Conservation (phyloP, 2,329 filamentous ascomycete genomes). For the Sclerotinia borealis region DNA sequence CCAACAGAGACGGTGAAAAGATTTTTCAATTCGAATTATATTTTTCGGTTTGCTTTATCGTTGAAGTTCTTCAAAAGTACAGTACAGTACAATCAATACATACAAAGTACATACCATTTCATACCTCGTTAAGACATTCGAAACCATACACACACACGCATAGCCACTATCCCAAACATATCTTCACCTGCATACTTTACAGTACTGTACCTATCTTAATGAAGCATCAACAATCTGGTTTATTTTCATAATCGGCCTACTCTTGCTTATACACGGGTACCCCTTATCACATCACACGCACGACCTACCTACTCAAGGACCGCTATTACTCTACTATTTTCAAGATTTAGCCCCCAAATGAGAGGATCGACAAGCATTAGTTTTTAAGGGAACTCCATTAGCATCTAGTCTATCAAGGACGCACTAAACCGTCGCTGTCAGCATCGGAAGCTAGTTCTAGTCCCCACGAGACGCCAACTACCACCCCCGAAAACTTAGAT, state of each 20-base stretch:
- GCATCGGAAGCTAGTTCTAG: slow-evolving; percentile 7
- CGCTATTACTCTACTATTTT: background rate
- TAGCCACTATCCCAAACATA: slow-evolving; percentile 1
- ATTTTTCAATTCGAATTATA: background rate
- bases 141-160: background rate
- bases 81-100: background rate
- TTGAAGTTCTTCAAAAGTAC: background rate
- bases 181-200: slow-evolving; percentile 6
- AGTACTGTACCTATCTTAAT: background rate
- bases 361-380: slow-evolving; percentile 4
- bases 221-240: background rate
- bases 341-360: background rate
- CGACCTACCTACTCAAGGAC: slow-evolving; percentile 1
- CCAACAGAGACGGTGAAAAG: background rate
- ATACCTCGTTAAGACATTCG: background rate
- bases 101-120: background rate
- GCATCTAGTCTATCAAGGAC: slow-evolving; percentile 2
- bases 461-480: slow-evolving; percentile 7
- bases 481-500: slow-evolving; percentile 9
- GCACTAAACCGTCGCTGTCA: slow-evolving; percentile 6
- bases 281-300: slow-evolving; percentile 1
- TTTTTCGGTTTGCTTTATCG: background rate
- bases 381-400: background rate
- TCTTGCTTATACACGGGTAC: background rate
- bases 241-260: background rate